phyloP scores from a whole-genome alignment of 2,329 filamentous ascomycete genomes.

The Fusarium sp. region DNA sequence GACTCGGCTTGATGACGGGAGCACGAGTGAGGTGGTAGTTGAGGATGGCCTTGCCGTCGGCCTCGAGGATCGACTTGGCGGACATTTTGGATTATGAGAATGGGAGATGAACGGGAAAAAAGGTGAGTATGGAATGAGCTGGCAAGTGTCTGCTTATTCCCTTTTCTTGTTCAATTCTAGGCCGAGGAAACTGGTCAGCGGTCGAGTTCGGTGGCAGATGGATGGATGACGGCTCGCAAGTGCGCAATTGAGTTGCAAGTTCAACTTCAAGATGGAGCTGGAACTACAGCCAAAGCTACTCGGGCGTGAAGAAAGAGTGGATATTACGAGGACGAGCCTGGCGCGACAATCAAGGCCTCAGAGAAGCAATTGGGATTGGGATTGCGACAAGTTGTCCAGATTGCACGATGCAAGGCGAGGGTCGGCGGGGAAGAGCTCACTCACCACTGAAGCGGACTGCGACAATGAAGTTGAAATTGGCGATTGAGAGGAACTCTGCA shows the following conservation, averaged over 20 bases:
- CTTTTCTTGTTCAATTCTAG: constrained; percentile 40
- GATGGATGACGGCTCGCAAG: constrained; percentile 27
- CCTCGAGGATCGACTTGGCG: constrained; percentile 95
- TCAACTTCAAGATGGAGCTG: constrained; percentile 18
- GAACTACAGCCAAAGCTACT: constrained; percentile 25
- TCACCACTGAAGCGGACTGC: constrained; percentile 41
- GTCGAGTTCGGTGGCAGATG: constrained; percentile 11
- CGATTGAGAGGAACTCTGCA: constrained; percentile 28
- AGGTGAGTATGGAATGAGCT: constrained; percentile 35
- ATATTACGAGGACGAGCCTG: constrained; percentile 23
- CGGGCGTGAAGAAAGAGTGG: constrained; percentile 5
- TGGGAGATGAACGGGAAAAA: constrained; percentile 34
- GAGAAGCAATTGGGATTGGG: constrained; percentile 18
- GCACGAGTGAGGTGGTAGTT: constrained; percentile 99
- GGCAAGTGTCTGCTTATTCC: constrained; percentile 42
- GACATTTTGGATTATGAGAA: constrained; percentile 52
- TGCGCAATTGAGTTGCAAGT: constrained; percentile 17
- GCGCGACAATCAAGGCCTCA: constrained; percentile 6
- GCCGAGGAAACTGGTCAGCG: constrained; percentile 28
- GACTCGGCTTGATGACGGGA: constrained; percentile 96
- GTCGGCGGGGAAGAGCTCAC: constrained; percentile 35
- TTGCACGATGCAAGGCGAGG: constrained; percentile 21
- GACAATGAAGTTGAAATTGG: constrained; percentile 37
- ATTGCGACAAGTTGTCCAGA: constrained; percentile 22
- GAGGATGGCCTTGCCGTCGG: constrained; percentile 99